Base-by-base conservation (phyloP, 441 rosid genomes). In the Pelargonium fulgidum region DNA sequence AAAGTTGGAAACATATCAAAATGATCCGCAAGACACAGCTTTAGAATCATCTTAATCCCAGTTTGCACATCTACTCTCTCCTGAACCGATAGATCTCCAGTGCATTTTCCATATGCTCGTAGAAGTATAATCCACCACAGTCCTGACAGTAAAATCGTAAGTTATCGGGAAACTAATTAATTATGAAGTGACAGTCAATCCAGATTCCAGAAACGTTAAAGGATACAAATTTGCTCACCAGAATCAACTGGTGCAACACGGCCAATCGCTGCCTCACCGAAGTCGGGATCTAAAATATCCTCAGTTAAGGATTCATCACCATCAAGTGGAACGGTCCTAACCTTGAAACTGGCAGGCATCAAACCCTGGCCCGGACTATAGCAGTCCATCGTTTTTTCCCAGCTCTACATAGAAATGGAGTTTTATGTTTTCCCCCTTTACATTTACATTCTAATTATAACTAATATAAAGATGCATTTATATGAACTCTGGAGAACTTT, bases 371-470 rank as follows among this genome's bases (percentile, higher is more conserved):
- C 96, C 50, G 95, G 98, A 81, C 98, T 92, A 73, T 92, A 90
- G 78, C 96, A 92, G 76, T 92, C 98, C 80, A 92, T 91, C 3
- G 97, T 92, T 80, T 92, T 92, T 83, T 90, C 98, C 98, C 98
- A 92, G 71, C 98, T 92, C 98, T 90, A 73, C 14, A 70, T 74
- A 13, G 52, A 47, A 12, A 16, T 52, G 16, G 59, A 13, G 9
- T 12, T 13, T 16, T 13, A 16, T n/a, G 7, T 42, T 42, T 42
- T 69, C 76, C 20, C 72, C 78, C 29, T 76, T 77, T 10, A 52
- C 78, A 58, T 77, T 8, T 42, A 42, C 47, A 42, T 42, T 42
- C 12, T 0, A 7, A 42, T 4, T 33, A 1, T 5, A 33, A 33
- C 39, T 33, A 33, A 33, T 33, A 33, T 33, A 33, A 26, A 26